Percentiles rank a stretch among this genome's conserved stretches.
Conservation (phyloP, 2,329 filamentous ascomycete species). For the Penicillium sp. region DNA sequence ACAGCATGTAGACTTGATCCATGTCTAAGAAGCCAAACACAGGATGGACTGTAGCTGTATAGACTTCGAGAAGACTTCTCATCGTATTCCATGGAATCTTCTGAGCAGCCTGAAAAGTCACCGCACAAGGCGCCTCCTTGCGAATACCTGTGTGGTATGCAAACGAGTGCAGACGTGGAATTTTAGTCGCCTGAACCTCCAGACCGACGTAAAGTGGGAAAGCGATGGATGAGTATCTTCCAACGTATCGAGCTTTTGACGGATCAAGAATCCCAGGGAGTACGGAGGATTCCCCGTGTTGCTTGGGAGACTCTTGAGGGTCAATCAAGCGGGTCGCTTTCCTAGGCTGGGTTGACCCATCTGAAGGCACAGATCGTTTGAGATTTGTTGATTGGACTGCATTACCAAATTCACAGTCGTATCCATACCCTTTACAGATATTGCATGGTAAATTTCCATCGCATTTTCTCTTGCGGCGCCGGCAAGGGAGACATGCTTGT, state of each 20-base stretch:
- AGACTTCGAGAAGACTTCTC: slow-evolving; percentile 28
- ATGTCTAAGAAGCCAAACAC: slow-evolving; percentile 34
- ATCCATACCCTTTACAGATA: slow-evolving; percentile 17
- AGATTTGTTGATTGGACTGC: background rate
- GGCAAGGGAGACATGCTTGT: slow-evolving; percentile 18
- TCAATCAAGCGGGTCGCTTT: slow-evolving; percentile 3
- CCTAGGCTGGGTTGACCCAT: background rate
- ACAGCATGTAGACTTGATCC: slow-evolving; percentile 20
- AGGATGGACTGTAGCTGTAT: slow-evolving; percentile 29
- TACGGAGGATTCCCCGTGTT: slow-evolving; percentile 5
- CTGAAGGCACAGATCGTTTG: background rate
- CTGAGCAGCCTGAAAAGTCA: slow-evolving; percentile 20
- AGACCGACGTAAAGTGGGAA: slow-evolving; percentile 34
- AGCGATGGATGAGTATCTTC: slow-evolving; percentile 32
- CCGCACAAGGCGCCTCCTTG: slow-evolving; percentile 24
- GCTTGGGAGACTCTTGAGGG: background rate
- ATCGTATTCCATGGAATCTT: slow-evolving; percentile 27
- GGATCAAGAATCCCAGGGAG: slow-evolving; percentile 28
- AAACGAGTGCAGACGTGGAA: slow-evolving; percentile 39
- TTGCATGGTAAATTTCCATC: slow-evolving; percentile 18
- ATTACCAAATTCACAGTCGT: slow-evolving; percentile 15
- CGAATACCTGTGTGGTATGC: slow-evolving; percentile 36
- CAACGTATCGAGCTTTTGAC: slow-evolving; percentile 31
- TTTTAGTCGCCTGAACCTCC: slow-evolving; percentile 30
- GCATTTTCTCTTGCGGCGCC: slow-evolving; percentile 20